phyloP scores from a whole-genome alignment of 352 stramenopile genomes.

The Globisporangium lucens region DNA sequence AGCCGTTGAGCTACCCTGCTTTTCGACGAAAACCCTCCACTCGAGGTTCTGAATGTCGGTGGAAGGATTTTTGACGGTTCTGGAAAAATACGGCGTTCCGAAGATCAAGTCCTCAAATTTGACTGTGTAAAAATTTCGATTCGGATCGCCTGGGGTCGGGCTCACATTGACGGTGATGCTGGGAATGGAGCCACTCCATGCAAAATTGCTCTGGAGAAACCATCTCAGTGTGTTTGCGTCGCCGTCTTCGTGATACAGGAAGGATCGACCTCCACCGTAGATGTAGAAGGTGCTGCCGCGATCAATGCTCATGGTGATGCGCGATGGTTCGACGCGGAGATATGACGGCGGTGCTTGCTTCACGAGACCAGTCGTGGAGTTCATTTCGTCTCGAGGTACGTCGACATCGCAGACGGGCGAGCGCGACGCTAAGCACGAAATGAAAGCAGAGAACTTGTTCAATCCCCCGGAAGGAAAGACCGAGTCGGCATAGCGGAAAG shows the following conservation, averaged over 20 bases:
- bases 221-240: not conserved
- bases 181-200: not conserved
- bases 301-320: slow-evolving; percentile 1
- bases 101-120: not conserved
- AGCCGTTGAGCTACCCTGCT: not conserved
- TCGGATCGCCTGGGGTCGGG: not conserved
- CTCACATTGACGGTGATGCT: not conserved
- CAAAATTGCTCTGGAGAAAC: not conserved
- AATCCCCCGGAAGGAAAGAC: slow-evolving; percentile 35
- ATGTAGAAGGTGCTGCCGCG: not conserved
- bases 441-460: slow-evolving; percentile 24
- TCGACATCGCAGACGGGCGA: slow-evolving; percentile 23
- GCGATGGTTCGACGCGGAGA: not conserved
- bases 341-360: not conserved
- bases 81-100: slow-evolving; percentile 1
- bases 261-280: not conserved
- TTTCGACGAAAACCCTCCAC: slow-evolving; percentile 1
- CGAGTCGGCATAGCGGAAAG: slow-evolving; percentile 17
- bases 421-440: slow-evolving; percentile 25
- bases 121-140: not conserved
- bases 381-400: not conserved
- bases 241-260: not conserved
- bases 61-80: not conserved
- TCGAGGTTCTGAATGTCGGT: slow-evolving; percentile 2
- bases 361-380: not conserved